These are phyloP conservation scores for Chaetomium fimeti DNA, from an alignment of 495 filamentous ascomycete species.

Conservation along the genomic window DNA sequence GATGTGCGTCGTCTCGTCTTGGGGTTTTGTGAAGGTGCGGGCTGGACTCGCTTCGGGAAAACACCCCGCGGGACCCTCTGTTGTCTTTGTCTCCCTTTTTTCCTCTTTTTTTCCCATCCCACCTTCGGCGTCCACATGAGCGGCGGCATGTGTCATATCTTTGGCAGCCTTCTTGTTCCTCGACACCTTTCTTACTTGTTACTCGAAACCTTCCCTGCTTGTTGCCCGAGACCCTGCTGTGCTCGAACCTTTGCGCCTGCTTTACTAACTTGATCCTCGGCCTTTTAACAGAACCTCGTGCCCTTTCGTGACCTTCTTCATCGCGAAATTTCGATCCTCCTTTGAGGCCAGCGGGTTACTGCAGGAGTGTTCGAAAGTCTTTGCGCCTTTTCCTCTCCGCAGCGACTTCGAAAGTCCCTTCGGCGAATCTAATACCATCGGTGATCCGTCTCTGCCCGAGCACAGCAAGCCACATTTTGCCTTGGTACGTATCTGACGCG, in stretches of 20 bases:
- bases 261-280: conserved; percentile 31
- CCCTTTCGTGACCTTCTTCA: conserved; percentile 32
- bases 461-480: conserved; percentile 20
- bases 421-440: conserved; percentile 30
- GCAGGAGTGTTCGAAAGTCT: conserved; percentile 66
- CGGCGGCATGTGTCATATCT: background rate
- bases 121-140: background rate
- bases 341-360: conserved; percentile 92
- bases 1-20: conserved; percentile 7
- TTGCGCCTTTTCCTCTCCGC: conserved; percentile 39
- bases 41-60: background rate
- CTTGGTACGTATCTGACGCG: conserved; percentile 18
- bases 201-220: background rate
- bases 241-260: background rate
- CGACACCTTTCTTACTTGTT: background rate
- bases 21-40: background rate
- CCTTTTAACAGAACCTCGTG: conserved; percentile 30
- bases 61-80: background rate
- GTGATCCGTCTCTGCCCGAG: conserved; percentile 13
- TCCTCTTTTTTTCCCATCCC: background rate
- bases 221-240: too few relatives aligned
- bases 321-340: conserved; percentile 54
- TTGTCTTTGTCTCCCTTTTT: background rate
- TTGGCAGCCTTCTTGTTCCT: background rate
- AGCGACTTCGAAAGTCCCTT: conserved; percentile 39